A percentile compares a stretch with the other conserved stretches of the same genome.
Evolutionary conservation across 768 basidiomycete genomes (phyloP).

Genomic region (Dendrothele bispora): DNA sequence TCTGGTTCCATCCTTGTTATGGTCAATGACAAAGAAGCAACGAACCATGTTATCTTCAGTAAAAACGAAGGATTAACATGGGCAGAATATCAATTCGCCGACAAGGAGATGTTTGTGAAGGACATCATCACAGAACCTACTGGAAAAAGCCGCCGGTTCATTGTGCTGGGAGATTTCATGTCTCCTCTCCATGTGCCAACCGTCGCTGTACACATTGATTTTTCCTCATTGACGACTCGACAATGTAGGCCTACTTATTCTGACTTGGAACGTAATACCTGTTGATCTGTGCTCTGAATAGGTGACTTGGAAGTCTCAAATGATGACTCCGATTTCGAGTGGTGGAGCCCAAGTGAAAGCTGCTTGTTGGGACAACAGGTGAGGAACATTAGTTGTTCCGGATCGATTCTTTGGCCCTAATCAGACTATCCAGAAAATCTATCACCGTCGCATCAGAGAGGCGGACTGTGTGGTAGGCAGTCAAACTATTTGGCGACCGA

Average conservation of each 20-base stretch:
- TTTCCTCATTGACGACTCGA: constrained; percentile 69
- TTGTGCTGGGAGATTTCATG: constrained; percentile 73
- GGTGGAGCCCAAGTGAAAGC: constrained; percentile 93
- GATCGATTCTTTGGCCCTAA: neutral
- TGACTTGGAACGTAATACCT: constrained; percentile 6
- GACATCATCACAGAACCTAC: constrained; percentile 84
- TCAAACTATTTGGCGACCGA: constrained; percentile 49
- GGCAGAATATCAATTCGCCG: constrained; percentile 83
- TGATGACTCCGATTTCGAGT: constrained; percentile 90
- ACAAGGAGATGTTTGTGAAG: constrained; percentile 70
- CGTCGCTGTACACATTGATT: constrained; percentile 87
- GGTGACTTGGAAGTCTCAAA: too few species aligned
- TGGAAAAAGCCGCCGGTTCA: constrained; percentile 90
- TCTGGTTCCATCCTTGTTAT: constrained; percentile 92
- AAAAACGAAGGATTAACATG: constrained; percentile 87
- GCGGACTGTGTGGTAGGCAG: constrained; percentile 84
- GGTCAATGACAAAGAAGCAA: constrained; percentile 93
- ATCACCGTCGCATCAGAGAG: constrained; percentile 82
- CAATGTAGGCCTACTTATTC: constrained; percentile 60
- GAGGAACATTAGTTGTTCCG: constrained; percentile 12
- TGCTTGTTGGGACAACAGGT: constrained; percentile 95
- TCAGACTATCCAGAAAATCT: constrained; percentile 68
- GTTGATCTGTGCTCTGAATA: constrained; percentile 61
- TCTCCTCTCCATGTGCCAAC: constrained; percentile 41
- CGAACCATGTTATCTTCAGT: constrained; percentile 86